phyloP scores from a whole-genome alignment of 352 stramenopile species.

The Globisporangium splendens region DNA sequence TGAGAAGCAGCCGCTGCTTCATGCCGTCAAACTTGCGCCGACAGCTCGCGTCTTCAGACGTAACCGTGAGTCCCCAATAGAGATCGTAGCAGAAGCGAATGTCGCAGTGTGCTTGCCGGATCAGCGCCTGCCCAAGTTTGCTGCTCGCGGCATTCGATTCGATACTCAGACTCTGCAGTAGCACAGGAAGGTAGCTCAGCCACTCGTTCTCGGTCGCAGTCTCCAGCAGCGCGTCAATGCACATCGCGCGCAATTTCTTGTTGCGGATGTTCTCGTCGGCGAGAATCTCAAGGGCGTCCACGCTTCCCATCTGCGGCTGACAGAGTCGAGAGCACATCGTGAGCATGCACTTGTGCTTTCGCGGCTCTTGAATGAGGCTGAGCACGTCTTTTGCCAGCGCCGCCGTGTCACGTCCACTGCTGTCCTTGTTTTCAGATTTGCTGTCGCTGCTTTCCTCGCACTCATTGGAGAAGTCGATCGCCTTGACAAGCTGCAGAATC shows the following conservation, averaged over 20 bases:
- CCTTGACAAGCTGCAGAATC: slow-evolving; percentile 82
- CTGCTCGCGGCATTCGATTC: slow-evolving; percentile 61
- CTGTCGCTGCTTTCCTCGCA: slow-evolving; percentile 26
- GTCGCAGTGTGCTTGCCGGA: slow-evolving; percentile 72
- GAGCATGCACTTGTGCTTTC: slow-evolving; percentile 80
- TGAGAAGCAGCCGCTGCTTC: slow-evolving; percentile 74
- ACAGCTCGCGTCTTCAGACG: slow-evolving; percentile 69
- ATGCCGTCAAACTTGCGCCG: slow-evolving; percentile 81
- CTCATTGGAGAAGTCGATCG: slow-evolving; percentile 69
- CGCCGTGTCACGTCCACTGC: slow-evolving; percentile 20
- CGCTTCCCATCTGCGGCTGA: slow-evolving; percentile 64
- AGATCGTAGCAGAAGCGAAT: slow-evolving; percentile 84
- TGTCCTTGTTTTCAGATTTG: slow-evolving; percentile 15
- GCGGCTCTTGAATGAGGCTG: slow-evolving; percentile 54
- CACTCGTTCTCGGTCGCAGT: slow-evolving; percentile 77
- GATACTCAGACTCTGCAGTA: slow-evolving; percentile 71
- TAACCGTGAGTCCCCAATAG: slow-evolving; percentile 83
- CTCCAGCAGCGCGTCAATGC: slow-evolving; percentile 58
- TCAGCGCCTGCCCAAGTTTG: slow-evolving; percentile 62
- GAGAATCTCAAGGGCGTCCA: slow-evolving; percentile 78
- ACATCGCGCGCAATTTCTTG: slow-evolving; percentile 44
- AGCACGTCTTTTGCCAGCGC: slow-evolving; percentile 61
- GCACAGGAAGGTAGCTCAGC: slow-evolving; percentile 69
- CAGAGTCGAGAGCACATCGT: slow-evolving; percentile 85
- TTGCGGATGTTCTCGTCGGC: slow-evolving; percentile 68